phyloP scores from a whole-genome alignment of 305 asterid species.

The Salvia sclarea region DNA sequence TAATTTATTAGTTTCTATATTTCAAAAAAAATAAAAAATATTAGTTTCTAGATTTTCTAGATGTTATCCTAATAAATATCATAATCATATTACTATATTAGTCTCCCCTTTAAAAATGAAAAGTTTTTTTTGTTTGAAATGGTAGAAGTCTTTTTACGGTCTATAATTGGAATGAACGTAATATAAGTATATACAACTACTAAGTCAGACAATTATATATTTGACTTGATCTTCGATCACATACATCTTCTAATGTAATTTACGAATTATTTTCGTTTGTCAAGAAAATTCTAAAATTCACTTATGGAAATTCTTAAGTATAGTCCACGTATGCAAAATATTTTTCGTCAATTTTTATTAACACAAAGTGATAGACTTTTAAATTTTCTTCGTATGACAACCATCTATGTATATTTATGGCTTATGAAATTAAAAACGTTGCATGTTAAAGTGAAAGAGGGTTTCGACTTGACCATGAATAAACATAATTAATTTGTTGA shows the following conservation, averaged over 20 bases:
- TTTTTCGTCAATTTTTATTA: background rate
- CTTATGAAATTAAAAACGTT: no score
- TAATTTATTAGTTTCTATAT: background rate
- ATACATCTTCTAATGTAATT: no score
- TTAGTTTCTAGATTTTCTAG: background rate
- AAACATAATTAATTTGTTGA: no score
- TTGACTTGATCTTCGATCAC: background rate
- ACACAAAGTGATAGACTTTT: no score
- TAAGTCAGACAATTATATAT: background rate
- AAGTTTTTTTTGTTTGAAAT: background rate
- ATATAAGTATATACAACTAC: background rate
- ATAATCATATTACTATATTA: no score
- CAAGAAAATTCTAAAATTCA: no score
- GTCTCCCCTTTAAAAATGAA: background rate
- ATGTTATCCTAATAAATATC: background rate
- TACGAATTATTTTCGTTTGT: no score
- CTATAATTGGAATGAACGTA: background rate
- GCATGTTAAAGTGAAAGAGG: no score
- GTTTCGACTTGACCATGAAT: no score
- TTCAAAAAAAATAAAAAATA: no score
- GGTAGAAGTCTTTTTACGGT: background rate
- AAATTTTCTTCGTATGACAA: no score
- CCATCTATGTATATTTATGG: no score
- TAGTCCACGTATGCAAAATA: background rate
- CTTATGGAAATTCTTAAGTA: background rate